Conservation (phyloP, 192 early-diverging fungal species). For the Podila verticillata region DNA sequence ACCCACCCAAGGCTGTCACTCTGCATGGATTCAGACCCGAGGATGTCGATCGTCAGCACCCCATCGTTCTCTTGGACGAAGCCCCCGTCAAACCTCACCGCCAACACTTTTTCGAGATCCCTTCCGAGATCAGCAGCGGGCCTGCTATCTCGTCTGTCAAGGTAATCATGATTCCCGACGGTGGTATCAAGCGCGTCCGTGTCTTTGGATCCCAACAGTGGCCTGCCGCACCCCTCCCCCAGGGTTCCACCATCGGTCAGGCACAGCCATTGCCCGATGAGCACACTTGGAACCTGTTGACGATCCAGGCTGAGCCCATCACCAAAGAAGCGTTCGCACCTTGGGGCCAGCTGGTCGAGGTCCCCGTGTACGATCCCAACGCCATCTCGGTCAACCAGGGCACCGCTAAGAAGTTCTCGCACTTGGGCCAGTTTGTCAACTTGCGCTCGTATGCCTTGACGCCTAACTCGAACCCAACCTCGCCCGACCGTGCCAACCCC, state of each 20-base stretch:
- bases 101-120: slow-evolving; percentile 77
- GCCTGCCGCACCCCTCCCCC: slow-evolving; percentile 20
- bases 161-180: slow-evolving; percentile 77
- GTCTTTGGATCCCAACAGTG: slow-evolving; percentile 70
- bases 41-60: slow-evolving; percentile 16
- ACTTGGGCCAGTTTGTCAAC: slow-evolving; percentile 71
- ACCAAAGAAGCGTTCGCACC: slow-evolving; percentile 74
- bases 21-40: slow-evolving; percentile 62
- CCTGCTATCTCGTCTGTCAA: slow-evolving; percentile 56
- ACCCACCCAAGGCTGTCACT: slow-evolving; percentile 81
- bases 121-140: slow-evolving; percentile 9
- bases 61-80: slow-evolving; percentile 32
- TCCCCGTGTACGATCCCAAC: slow-evolving; percentile 34
- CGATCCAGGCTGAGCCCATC: slow-evolving; percentile 69
- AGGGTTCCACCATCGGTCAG: slow-evolving; percentile 12
- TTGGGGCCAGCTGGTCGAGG: slow-evolving; percentile 80
- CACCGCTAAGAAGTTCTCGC: slow-evolving; percentile 77
- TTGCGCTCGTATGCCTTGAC: slow-evolving; percentile 42
- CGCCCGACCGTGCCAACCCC: slow-evolving; percentile 22
- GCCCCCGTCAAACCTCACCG: slow-evolving; percentile 60
- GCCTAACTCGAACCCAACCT: slow-evolving; percentile 26
- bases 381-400: slow-evolving; percentile 69
- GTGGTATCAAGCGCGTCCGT: slow-evolving; percentile 88
- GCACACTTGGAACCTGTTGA: slow-evolving; percentile 26
- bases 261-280: slow-evolving; percentile 11